phyloP scores from a whole-genome alignment of 164 flowering plant species.

The Macadamia tetraphylla region DNA sequence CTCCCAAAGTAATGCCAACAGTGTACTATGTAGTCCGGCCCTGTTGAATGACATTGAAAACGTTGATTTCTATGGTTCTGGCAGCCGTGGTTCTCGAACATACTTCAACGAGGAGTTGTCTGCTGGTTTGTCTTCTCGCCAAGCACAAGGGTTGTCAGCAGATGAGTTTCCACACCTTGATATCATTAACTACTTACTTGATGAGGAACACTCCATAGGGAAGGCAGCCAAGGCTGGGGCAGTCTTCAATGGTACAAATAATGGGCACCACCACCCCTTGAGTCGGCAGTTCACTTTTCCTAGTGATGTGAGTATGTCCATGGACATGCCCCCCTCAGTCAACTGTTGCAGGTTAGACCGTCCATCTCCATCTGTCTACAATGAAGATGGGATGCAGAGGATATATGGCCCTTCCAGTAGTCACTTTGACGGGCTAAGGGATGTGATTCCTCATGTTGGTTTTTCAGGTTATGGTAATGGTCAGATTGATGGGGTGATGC shows the following conservation, averaged over 20 bases:
- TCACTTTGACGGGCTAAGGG: constrained; percentile 36
- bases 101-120: constrained; percentile 30
- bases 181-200: constrained; percentile 83
- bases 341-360: constrained; percentile 53
- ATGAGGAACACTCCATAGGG: constrained; percentile 61
- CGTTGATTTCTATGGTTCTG: constrained; percentile 29
- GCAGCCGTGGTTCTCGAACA: constrained; percentile 22
- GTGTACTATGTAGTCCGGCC: constrained; percentile 20
- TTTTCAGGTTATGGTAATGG: constrained; percentile 43
- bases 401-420: constrained; percentile 34
- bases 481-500: constrained; percentile 52
- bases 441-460: constrained; percentile 40
- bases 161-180: constrained; percentile 98
- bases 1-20: constrained; percentile 31
- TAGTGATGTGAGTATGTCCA: constrained; percentile 32
- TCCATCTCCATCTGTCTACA: constrained; percentile 38
- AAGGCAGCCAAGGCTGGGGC: constrained; percentile 19
- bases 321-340: constrained; percentile 34
- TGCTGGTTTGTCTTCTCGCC: constrained; percentile 43
- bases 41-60: constrained; percentile 25
- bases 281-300: constrained; percentile 56
- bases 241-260: constrained; percentile 22
- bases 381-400: constrained; percentile 44
- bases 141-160: constrained; percentile 33
- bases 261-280: constrained; percentile 32